These are phyloP conservation scores for Astrephomene gubernaculifera DNA, from an alignment of 139 green algal species.

Conservation along the genomic window DNA sequence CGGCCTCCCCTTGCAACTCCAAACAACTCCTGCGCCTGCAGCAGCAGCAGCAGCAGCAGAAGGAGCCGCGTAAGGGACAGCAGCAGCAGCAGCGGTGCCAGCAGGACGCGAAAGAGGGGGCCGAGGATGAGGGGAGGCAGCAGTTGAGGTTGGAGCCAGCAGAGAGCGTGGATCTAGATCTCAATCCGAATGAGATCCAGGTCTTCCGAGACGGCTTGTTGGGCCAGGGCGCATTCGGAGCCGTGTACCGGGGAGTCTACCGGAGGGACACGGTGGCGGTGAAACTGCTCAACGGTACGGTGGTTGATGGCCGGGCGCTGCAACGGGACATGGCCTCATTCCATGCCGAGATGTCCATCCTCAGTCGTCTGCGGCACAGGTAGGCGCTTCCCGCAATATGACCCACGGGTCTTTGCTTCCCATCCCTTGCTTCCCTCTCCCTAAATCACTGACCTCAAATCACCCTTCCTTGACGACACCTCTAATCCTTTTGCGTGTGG, in stretches of 20 bases:
- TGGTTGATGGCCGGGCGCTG: constrained; percentile 12
- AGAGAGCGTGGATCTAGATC: constrained; percentile 25
- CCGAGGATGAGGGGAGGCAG: neutral
- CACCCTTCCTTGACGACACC: too few relatives aligned
- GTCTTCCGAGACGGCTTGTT: constrained; percentile 47
- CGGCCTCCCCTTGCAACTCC: too few relatives aligned
- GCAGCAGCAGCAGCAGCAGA: neutral
- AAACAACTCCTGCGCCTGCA: neutral
- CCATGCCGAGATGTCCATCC: constrained; percentile 58
- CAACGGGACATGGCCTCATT: constrained; percentile 30
- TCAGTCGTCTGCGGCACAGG: constrained; percentile 65
- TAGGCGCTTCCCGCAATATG: too few relatives aligned
- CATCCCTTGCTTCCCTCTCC: too few relatives aligned
- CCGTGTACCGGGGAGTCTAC: constrained; percentile 69
- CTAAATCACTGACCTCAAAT: too few relatives aligned
- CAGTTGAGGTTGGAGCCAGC: neutral
- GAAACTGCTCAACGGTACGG: constrained; percentile 29
- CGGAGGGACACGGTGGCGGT: constrained; percentile 23
- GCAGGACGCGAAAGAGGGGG: neutral
- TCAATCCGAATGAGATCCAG: constrained; percentile 35
- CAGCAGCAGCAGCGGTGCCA: neutral
- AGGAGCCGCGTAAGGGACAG: neutral
- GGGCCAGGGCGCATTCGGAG: constrained; percentile 75
- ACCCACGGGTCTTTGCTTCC: too few relatives aligned
- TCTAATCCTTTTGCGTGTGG: too few relatives aligned